Percentiles rank a stretch among this genome's conserved stretches.
Conservation (phyloP, 306 rosid species). For the Cyamopsis tetragonoloba region DNA sequence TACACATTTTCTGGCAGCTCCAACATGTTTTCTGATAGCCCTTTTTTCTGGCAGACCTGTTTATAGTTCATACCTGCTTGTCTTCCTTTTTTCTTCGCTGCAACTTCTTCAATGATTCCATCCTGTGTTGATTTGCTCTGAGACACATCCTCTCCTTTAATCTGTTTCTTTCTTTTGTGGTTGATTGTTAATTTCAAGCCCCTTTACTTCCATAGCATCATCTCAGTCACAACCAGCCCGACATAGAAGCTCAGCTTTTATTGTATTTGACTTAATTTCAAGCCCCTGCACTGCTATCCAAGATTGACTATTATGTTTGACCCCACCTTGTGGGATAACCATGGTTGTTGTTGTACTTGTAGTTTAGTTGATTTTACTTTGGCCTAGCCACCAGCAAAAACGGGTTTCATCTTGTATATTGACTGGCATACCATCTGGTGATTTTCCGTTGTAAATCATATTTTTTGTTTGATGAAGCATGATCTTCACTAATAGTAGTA, state of each 20-base stretch:
- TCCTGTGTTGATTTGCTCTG: background rate
- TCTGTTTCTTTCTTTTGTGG: background rate
- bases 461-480: background rate
- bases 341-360: constrained; percentile 2
- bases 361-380: background rate
- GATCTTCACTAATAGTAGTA: background rate
- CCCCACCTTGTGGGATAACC: background rate
- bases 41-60: background rate
- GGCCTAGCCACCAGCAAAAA: background rate
- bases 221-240: background rate
- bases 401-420: background rate
- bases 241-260: background rate
- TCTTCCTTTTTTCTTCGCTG: background rate
- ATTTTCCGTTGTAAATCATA: background rate
- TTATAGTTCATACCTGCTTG: background rate
- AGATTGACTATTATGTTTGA: background rate
- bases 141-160: background rate
- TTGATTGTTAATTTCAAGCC: background rate
- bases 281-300: background rate
- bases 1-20: background rate
- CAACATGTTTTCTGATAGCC: background rate
- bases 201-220: background rate
- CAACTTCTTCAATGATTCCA: background rate
- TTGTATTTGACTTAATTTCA: too few relatives aligned
- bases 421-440: background rate